Conservation (phyloP, 306 rosid species). For the Lablab purpureus region DNA sequence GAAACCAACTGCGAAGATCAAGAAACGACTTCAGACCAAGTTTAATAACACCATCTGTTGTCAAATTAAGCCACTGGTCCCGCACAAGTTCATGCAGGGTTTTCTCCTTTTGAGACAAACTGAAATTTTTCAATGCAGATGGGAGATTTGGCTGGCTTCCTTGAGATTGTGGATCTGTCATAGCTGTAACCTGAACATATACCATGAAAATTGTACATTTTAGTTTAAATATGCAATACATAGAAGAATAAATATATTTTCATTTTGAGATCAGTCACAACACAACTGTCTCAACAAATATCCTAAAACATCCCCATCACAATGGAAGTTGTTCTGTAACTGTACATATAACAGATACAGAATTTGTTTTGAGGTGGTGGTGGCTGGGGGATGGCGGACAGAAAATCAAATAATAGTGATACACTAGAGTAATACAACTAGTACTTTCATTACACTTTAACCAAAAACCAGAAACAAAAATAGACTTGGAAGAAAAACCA, state of each 20-base stretch:
- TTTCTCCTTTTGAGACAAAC: conserved; percentile 71
- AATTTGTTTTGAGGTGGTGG: neutral
- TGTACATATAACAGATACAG: neutral
- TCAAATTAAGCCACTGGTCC: conserved; percentile 77
- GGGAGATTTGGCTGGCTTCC: conserved; percentile 59
- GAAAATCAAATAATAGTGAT: neutral
- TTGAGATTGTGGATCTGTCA: conserved; percentile 59
- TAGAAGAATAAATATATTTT: conserved; percentile 16
- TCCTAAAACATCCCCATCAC: conserved; percentile 2
- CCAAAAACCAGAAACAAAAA: conserved; percentile 24
- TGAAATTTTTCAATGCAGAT: conserved; percentile 65
- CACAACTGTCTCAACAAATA: conserved; percentile 12
- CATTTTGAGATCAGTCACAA: neutral
- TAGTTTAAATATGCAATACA: conserved; percentile 13
- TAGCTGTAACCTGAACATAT: conserved; percentile 61
- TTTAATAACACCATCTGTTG: conserved; percentile 67
- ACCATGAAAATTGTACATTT: conserved; percentile 39
- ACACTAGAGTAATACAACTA: neutral
- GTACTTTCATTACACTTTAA: neutral
- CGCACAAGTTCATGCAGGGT: conserved; percentile 71
- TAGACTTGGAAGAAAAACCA: neutral
- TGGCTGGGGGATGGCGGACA: too few relatives aligned
- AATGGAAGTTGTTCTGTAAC: neutral
- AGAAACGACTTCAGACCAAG: conserved; percentile 94
- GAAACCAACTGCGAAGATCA: conserved; percentile 93